phyloP scores from a whole-genome alignment of 495 filamentous ascomycete genomes.

The Pyrenula massariospora region DNA sequence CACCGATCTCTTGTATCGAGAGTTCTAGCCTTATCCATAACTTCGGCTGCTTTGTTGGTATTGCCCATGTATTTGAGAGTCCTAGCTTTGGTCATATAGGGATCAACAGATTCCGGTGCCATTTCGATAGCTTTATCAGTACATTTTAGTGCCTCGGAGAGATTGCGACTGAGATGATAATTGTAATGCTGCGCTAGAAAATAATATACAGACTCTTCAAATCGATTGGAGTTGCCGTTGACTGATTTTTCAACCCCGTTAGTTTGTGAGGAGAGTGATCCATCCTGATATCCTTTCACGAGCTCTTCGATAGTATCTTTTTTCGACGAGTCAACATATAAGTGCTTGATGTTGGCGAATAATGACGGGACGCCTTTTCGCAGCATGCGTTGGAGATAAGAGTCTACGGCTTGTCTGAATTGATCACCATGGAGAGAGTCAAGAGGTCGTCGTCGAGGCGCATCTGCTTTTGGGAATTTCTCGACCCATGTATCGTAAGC shows the following conservation, averaged over 20 bases:
- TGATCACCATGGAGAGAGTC: conserved; percentile 80
- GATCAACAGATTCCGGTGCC: conserved; percentile 72
- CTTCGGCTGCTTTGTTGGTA: conserved; percentile 63
- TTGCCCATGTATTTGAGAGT: conserved; percentile 91
- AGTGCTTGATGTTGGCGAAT: conserved; percentile 88
- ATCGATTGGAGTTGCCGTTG: conserved; percentile 44
- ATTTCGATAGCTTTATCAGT: conserved; percentile 72
- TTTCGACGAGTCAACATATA: conserved; percentile 71
- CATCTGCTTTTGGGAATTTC: conserved; percentile 73
- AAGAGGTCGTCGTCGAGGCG: conserved; percentile 73
- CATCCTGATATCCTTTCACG: conserved; percentile 64
- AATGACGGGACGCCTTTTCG: conserved; percentile 93
- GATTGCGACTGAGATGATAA: conserved; percentile 74
- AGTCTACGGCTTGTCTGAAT: conserved; percentile 67
- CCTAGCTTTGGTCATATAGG: conserved; percentile 88
- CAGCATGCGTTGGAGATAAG: conserved; percentile 76
- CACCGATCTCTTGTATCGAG: conserved; percentile 86
- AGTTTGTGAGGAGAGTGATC: conserved; percentile 22
- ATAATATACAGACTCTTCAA: conserved; percentile 68
- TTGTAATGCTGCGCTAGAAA: conserved; percentile 97
- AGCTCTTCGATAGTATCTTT: conserved; percentile 60
- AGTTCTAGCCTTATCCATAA: conserved; percentile 77
- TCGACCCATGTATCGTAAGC: conserved; percentile 73
- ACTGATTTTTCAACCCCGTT: conserved; percentile 33
- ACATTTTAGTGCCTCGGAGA: conserved; percentile 66